Conservation (phyloP, 306 rosid genomes). For the Trichosanthes cucumerina region DNA sequence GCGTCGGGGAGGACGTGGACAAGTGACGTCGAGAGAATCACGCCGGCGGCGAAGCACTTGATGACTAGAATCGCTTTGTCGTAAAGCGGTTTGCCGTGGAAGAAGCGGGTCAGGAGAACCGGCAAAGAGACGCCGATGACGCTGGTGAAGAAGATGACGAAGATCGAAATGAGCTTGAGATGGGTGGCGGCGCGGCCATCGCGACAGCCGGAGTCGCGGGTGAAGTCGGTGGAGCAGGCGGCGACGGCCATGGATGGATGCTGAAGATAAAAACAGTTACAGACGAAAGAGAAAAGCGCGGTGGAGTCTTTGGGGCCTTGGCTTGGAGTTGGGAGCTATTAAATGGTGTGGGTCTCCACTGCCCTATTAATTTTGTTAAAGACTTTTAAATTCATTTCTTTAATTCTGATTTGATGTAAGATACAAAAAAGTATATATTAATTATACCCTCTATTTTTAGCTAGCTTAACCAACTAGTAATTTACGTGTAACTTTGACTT, state of each 20-base stretch:
- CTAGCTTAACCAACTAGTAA: too few relatives aligned
- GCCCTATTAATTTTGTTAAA: too few relatives aligned
- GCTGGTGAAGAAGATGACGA: slow-evolving; percentile 68
- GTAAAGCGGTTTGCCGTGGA: slow-evolving; percentile 74
- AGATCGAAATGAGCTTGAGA: slow-evolving; percentile 50
- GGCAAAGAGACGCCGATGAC: slow-evolving; percentile 62
- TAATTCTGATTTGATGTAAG: too few relatives aligned
- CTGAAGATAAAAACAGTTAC: too few relatives aligned
- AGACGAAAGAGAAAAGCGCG: too few relatives aligned
- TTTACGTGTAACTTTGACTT: too few relatives aligned
- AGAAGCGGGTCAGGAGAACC: slow-evolving; percentile 55
- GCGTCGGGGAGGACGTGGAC: slow-evolving; percentile 99
- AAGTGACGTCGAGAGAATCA: slow-evolving; percentile 82
- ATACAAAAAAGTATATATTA: too few relatives aligned
- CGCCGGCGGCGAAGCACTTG: slow-evolving; percentile 96
- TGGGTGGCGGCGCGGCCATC: slow-evolving; percentile 55
- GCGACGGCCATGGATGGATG: slow-evolving; percentile 19
- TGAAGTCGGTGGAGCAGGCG: slow-evolving; percentile 31
- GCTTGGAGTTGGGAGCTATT: too few relatives aligned
- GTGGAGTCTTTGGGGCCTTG: too few relatives aligned
- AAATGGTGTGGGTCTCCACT: too few relatives aligned
- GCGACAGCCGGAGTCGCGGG: slow-evolving; percentile 41
- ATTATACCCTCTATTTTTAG: too few relatives aligned
- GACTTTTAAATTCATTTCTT: too few relatives aligned
- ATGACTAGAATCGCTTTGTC: slow-evolving; percentile 50